These are phyloP conservation scores for Phytophthora macrochlamydospora DNA, from an alignment of 352 stramenopile genomes.

Conservation along the genomic window DNA sequence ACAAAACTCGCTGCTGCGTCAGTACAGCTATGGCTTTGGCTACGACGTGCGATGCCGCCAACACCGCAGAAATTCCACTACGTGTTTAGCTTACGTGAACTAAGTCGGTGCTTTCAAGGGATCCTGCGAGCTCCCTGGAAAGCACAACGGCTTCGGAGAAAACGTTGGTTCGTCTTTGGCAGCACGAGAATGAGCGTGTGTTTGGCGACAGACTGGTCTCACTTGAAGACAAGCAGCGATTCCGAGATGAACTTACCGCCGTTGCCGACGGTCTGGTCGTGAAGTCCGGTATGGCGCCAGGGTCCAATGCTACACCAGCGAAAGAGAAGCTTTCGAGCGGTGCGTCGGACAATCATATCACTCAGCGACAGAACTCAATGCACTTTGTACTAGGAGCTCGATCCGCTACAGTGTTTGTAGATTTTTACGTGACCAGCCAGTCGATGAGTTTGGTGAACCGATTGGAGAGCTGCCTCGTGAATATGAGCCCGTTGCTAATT, in stretches of 20 bases:
- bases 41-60: conserved; percentile 69
- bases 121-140: conserved; percentile 67
- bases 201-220: conserved; percentile 81
- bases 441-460: conserved; percentile 86
- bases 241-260: conserved; percentile 55
- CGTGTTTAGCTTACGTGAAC: conserved; percentile 79
- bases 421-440: conserved; percentile 85
- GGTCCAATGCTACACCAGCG: conserved; percentile 14
- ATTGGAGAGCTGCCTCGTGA: conserved; percentile 80
- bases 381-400: conserved; percentile 9
- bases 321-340: conserved; percentile 24
- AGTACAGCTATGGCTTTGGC: conserved; percentile 72
- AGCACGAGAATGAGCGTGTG: conserved; percentile 84
- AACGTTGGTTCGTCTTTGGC: conserved; percentile 73
- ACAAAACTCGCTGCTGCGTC: conserved; percentile 49
- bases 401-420: conserved; percentile 60
- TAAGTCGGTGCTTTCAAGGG: conserved; percentile 82
- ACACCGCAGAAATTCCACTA: conserved; percentile 87
- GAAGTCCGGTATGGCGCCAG: conserved; percentile 6
- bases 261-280: conserved; percentile 54
- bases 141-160: conserved; percentile 50
- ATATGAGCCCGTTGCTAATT: conserved; percentile 71
- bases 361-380: conserved; percentile 22
- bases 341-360: conserved; percentile 1
- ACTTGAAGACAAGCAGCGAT: conserved; percentile 73